phyloP scores from a whole-genome alignment of 1,139 yeast species.

The Scheffersomyces lignicola region DNA sequence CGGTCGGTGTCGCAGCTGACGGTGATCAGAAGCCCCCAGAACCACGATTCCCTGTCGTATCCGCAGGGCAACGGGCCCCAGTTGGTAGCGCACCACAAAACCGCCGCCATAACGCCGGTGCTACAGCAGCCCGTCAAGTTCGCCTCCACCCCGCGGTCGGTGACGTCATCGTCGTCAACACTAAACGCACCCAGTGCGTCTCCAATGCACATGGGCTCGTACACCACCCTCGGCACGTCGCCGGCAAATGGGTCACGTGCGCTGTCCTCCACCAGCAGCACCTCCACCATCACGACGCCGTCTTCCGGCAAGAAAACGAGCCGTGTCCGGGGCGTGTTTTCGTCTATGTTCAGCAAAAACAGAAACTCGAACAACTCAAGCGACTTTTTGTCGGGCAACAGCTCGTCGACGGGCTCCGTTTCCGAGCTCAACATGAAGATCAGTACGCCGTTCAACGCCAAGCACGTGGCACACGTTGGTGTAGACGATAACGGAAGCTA shows the following conservation, averaged over 20 bases:
- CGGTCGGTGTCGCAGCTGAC: slow-evolving; percentile 11
- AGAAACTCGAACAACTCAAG: slow-evolving; percentile 14
- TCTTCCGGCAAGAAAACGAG: slow-evolving; percentile 24
- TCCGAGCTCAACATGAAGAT: slow-evolving; percentile 56
- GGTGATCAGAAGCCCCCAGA: slow-evolving; percentile 26
- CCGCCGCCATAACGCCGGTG: slow-evolving; percentile 39
- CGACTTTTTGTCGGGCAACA: slow-evolving; percentile 12
- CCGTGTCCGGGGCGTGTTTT: slow-evolving; percentile 41
- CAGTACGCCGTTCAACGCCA: slow-evolving; percentile 86
- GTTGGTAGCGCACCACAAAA: slow-evolving; percentile 23
- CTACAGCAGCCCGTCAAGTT: slow-evolving; percentile 14
- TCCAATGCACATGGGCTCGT: slow-evolving; percentile 1
- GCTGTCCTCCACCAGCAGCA: neutral
- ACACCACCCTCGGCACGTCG: neutral
- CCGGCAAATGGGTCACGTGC: slow-evolving; percentile 1
- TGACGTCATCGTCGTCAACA: slow-evolving; percentile 6
- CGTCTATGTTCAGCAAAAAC: slow-evolving; percentile 38
- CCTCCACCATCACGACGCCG: slow-evolving; percentile 5
- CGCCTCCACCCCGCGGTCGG: slow-evolving; percentile 14
- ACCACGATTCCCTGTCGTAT: slow-evolving; percentile 14
- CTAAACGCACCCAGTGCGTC: neutral
- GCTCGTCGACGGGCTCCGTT: slow-evolving; percentile 9
- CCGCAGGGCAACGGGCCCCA: slow-evolving; percentile 11
- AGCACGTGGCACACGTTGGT: slow-evolving; percentile 92
- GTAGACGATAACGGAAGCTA: slow-evolving; percentile 85